Percentiles rank a stretch among this genome's conserved stretches.
Conservation (phyloP, 208 protist species). For the Trypanosoma avium region DNA sequence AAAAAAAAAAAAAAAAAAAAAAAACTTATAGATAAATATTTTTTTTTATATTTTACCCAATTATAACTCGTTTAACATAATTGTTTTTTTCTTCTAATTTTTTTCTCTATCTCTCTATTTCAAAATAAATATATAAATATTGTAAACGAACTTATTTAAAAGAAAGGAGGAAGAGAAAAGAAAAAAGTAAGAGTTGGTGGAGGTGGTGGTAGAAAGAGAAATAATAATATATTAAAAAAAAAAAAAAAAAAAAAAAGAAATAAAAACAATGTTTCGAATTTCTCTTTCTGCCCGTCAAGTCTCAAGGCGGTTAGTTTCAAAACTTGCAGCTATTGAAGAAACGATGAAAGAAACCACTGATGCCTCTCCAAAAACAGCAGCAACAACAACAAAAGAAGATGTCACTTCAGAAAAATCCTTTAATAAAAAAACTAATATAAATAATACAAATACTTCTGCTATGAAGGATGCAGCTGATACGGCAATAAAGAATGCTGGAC, state of each 20-base stretch:
- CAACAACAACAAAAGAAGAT: slow-evolving; percentile 1
- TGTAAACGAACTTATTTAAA: background rate
- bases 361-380: background rate
- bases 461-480: no score
- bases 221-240: slow-evolving; percentile 13
- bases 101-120: slow-evolving; percentile 5
- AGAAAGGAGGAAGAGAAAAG: background rate
- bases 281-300: slow-evolving; percentile 2
- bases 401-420: background rate
- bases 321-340: background rate
- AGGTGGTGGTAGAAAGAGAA: no score
- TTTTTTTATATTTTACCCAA: slow-evolving; percentile 1
- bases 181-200: no score
- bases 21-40: no score
- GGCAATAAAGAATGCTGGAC: no score
- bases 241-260: slow-evolving; percentile 11
- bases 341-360: background rate
- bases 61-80: slow-evolving; percentile 10
- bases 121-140: background rate
- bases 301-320: slow-evolving; percentile 9
- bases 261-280: slow-evolving; percentile 11
- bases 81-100: slow-evolving; percentile 15
- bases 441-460: background rate
- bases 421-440: background rate
- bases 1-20: no score